phyloP scores from a whole-genome alignment of 2,329 filamentous ascomycete genomes.

The Fusarium xyrophilum region DNA sequence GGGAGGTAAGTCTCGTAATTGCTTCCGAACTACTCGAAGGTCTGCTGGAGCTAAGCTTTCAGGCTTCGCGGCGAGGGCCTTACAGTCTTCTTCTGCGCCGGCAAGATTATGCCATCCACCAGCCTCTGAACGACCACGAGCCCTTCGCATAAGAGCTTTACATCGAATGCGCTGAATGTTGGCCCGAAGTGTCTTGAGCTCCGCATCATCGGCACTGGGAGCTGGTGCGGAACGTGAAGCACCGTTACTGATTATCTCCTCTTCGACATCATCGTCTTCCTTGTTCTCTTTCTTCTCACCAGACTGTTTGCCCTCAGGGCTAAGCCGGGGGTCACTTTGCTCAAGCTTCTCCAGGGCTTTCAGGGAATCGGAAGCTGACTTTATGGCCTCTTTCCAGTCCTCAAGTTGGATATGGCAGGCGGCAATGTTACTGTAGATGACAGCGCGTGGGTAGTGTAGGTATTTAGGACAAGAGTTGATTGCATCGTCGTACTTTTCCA shows the following conservation, averaged over 20 bases:
- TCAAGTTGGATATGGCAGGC: constrained; percentile 86
- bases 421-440: constrained; percentile 86
- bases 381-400: constrained; percentile 84
- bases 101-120: constrained; percentile 82
- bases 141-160: constrained; percentile 83
- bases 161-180: constrained; percentile 79
- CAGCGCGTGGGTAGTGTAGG: constrained; percentile 85
- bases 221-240: constrained; percentile 59
- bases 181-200: constrained; percentile 45
- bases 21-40: constrained; percentile 68
- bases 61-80: constrained; percentile 63
- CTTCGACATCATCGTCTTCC: constrained; percentile 56
- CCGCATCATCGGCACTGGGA: constrained; percentile 27
- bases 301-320: constrained; percentile 50
- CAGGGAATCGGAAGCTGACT: constrained; percentile 74
- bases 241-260: constrained; percentile 66
- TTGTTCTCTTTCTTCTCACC: constrained; percentile 44
- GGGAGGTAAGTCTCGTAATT: constrained; percentile 70
- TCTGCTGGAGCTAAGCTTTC: constrained; percentile 67
- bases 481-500: constrained; percentile 83
- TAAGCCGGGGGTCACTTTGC: constrained; percentile 45
- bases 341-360: constrained; percentile 73
- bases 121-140: constrained; percentile 72
- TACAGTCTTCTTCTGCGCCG: constrained; percentile 82
- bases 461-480: constrained; percentile 81